Percentiles rank a stretch among this genome's conserved stretches.
Conservation (phyloP, 306 rosid species). For the Psophocarpus tetragonolobus region DNA sequence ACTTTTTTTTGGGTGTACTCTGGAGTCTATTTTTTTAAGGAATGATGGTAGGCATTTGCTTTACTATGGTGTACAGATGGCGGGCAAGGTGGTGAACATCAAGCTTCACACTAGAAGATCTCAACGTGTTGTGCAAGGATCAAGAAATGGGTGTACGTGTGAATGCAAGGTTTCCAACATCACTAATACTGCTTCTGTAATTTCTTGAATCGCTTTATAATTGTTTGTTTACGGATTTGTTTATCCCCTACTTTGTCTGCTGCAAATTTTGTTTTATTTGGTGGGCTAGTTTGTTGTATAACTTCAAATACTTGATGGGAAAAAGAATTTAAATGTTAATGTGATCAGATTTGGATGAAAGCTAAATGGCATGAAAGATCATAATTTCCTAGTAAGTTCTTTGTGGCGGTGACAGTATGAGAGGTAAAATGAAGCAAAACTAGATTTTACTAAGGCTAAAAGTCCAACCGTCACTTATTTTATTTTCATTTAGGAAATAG, state of each 20-base stretch:
- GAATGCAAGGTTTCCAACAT: constrained; percentile 66
- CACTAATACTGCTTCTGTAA: constrained; percentile 33
- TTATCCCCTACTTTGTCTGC: background rate
- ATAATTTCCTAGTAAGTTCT: background rate
- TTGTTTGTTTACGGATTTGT: constrained; percentile 16
- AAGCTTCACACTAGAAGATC: constrained; percentile 82
- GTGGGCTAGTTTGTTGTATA: constrained; percentile 26
- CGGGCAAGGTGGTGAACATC: constrained; percentile 85
- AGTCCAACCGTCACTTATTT: background rate
- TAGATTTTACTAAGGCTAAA: background rate
- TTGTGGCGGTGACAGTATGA: background rate
- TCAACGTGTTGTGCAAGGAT: constrained; percentile 85
- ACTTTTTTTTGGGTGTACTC: background rate
- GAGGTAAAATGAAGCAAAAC: background rate
- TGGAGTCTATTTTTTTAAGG: background rate
- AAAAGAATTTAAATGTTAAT: background rate
- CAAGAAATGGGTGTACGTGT: constrained; percentile 77
- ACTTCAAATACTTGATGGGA: background rate
- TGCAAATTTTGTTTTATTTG: constrained; percentile 22
- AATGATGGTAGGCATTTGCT: background rate
- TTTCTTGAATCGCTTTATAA: constrained; percentile 30
- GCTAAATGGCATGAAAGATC: background rate
- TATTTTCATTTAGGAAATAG: background rate
- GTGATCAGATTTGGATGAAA: background rate
- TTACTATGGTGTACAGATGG: constrained; percentile 55